A percentile compares a stretch with the other conserved stretches of the same genome.
Conservation (phyloP, 2,329 filamentous ascomycete species). For the Arthrobotrys megalospora region DNA sequence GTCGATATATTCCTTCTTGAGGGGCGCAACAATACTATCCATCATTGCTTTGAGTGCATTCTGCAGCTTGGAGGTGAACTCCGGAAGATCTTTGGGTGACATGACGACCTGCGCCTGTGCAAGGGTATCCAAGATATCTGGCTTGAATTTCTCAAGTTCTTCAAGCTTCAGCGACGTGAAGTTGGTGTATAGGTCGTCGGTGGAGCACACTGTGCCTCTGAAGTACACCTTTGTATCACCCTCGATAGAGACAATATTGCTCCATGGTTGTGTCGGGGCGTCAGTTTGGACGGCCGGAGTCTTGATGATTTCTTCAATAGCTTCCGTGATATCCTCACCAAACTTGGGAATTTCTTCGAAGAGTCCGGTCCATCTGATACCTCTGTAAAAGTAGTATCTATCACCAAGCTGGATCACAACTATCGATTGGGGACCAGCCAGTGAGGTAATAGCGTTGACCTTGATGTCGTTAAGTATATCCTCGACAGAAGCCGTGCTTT, state of each 20-base stretch:
- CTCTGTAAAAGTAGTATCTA: conserved; percentile 64
- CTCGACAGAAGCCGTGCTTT: conserved; percentile 57
- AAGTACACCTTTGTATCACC: conserved; percentile 49
- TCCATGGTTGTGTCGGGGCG: conserved; percentile 37
- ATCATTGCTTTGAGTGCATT: conserved; percentile 40
- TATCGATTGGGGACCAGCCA: conserved; percentile 64
- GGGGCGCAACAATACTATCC: conserved; percentile 39
- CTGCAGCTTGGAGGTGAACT: conserved; percentile 54
- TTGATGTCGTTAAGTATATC: conserved; percentile 62
- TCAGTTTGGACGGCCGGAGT: background rate
- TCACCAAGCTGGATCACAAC: conserved; percentile 63
- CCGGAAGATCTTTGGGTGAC: conserved; percentile 48
- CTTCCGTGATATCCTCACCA: conserved; percentile 62
- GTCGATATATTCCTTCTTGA: conserved; percentile 54
- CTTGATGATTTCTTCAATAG: conserved; percentile 57
- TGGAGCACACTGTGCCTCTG: conserved; percentile 19
- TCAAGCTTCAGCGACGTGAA: conserved; percentile 42
- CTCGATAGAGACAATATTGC: conserved; percentile 57
- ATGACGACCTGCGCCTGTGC: conserved; percentile 46
- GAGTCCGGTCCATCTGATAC: conserved; percentile 61
- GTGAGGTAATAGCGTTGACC: conserved; percentile 64
- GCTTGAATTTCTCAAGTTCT: conserved; percentile 50
- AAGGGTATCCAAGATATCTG: conserved; percentile 50
- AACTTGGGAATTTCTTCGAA: conserved; percentile 62
- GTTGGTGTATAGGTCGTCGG: conserved; percentile 48